A percentile compares a stretch with the other conserved stretches of the same genome.
phyloP scores from a whole-genome alignment of 345 rosid species.

The Euphorbia peplus region DNA sequence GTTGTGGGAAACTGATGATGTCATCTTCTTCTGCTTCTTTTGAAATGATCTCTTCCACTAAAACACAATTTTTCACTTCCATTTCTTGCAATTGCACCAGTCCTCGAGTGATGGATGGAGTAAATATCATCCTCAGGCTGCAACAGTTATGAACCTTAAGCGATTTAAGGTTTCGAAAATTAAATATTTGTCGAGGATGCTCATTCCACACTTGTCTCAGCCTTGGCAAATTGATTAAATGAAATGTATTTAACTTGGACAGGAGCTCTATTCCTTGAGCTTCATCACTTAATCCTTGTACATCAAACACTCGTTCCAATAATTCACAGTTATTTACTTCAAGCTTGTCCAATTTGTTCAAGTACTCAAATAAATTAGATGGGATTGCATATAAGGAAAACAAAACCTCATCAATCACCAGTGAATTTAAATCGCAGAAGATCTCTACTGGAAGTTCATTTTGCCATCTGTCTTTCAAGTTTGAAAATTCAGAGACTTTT shows the following conservation, averaged over 20 bases:
- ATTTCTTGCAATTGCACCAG: background rate
- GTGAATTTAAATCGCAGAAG: background rate
- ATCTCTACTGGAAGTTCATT: background rate
- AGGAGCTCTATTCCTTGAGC: background rate
- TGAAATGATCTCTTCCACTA: background rate
- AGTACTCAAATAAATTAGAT: background rate
- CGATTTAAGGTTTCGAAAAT: background rate
- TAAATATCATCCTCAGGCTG: background rate
- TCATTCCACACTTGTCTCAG: background rate
- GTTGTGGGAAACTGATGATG: background rate
- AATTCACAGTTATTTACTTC: background rate
- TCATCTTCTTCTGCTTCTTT: background rate
- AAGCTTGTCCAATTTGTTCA: background rate
- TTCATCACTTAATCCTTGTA: background rate
- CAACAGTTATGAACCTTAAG: background rate
- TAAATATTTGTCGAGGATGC: background rate
- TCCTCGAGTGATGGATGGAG: background rate
- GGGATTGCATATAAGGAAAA: background rate
- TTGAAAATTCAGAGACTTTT: background rate
- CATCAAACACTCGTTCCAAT: slow-evolving; percentile 2
- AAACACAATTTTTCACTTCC: background rate
- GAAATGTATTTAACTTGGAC: background rate
- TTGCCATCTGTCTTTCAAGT: background rate
- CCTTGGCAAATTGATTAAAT: background rate
- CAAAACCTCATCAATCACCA: background rate